These are phyloP conservation scores for Arxiozyma slooffiae DNA, from an alignment of 1,139 yeast genomes.

Conservation along the genomic window DNA sequence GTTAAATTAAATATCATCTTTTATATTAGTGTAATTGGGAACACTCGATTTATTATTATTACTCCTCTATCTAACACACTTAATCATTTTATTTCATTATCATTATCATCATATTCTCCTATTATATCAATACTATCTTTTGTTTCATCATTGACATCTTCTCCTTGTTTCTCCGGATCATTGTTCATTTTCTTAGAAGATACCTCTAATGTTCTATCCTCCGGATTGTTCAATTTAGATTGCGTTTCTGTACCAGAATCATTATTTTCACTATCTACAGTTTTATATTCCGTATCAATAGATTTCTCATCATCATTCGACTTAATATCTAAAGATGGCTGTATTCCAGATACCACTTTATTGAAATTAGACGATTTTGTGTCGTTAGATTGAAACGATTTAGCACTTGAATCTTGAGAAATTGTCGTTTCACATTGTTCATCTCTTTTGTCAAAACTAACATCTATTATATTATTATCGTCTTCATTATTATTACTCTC, in stretches of 20 bases:
- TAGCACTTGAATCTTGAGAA: background rate
- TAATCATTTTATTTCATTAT: background rate
- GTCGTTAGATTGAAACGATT: background rate
- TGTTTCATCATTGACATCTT: constrained; percentile 1
- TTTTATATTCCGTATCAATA: background rate
- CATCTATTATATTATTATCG: background rate
- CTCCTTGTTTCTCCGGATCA: background rate
- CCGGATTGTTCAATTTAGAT: background rate
- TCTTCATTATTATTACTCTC: constrained; percentile 11
- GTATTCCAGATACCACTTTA: background rate
- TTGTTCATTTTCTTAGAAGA: background rate
- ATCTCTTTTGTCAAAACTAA: background rate
- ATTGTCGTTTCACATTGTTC: background rate
- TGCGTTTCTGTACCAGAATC: background rate
- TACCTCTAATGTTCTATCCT: background rate
- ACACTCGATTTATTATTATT: background rate
- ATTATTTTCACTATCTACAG: background rate
- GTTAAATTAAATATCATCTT: background rate
- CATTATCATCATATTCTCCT: constrained; percentile 4
- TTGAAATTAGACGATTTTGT: background rate
- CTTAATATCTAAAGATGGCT: background rate
- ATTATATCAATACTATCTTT: constrained; percentile 6
- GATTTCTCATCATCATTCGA: background rate
- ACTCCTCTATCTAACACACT: background rate
- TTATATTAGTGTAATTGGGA: background rate